Conservation (phyloP, 1,139 yeast species). For the Geotrichum klebahnii region DNA sequence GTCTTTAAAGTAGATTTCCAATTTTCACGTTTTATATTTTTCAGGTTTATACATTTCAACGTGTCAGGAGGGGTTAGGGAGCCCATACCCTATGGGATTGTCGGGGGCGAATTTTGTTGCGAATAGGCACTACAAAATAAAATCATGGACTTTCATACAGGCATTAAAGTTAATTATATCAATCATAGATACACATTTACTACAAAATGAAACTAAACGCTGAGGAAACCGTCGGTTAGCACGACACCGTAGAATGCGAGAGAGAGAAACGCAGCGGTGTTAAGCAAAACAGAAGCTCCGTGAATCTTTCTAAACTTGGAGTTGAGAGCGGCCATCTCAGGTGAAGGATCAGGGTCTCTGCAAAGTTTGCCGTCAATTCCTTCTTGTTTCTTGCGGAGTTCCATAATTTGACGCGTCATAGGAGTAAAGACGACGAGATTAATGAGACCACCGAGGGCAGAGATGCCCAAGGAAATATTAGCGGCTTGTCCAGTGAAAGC, state of each 20-base stretch:
- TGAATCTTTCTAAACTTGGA: constrained; percentile 63
- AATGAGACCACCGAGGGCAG: constrained; percentile 51
- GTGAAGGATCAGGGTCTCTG: constrained; percentile 50
- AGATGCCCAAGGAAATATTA: constrained; percentile 27
- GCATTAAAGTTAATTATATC: too few relatives aligned
- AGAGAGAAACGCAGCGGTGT: constrained; percentile 56
- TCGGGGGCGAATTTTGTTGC: neutral
- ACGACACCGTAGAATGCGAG: constrained; percentile 65
- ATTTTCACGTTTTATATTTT: too few relatives aligned
- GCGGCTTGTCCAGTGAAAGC: constrained; percentile 45
- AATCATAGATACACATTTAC: too few relatives aligned
- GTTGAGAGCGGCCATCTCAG: constrained; percentile 53
- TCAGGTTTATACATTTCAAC: too few relatives aligned
- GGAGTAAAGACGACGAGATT: constrained; percentile 69
- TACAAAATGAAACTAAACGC: too few relatives aligned
- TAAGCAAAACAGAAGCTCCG: constrained; percentile 65
- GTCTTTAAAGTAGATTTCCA: neutral
- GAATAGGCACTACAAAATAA: too few relatives aligned
- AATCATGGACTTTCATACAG: neutral
- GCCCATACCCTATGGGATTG: neutral
- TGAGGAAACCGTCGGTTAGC: constrained; percentile 6
- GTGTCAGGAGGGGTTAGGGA: constrained; percentile 5
- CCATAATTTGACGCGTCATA: constrained; percentile 56
- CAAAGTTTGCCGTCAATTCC: constrained; percentile 48
- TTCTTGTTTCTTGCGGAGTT: constrained; percentile 48